Base-by-base conservation (phyloP, 2,329 filamentous ascomycete species). In the Microdochium trichocladiopsis region DNA sequence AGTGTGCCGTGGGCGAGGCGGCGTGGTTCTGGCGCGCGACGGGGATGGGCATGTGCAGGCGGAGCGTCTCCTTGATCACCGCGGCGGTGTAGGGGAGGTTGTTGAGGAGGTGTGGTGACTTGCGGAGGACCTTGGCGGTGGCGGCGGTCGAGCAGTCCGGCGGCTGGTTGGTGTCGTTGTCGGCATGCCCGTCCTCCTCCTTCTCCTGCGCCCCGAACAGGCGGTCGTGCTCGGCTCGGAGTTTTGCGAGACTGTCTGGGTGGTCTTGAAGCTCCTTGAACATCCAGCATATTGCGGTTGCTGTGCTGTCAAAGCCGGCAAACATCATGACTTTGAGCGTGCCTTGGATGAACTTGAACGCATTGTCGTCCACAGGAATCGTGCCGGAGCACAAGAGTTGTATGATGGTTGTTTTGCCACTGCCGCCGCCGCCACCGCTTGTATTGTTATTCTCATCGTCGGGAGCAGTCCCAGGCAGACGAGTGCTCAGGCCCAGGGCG, bases 241-340 rank as follows among this genome's bases (percentile, higher is more conserved):
- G 11, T 36, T 60, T 63, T 1, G 55, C 61, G 25, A 70, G 51
- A 2, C 51, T 51, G 4, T 57, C 52, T 1, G 59, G 57, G 8
- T 65, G 55, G 21, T 51, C 11, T 2, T 56, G 58, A 6, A 66
- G 67, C 54, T 79, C 67, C 58, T 74, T 72, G 33, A 74, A 68
- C 8, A 72, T 64, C 61, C 77, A 82, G 23, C 70, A 69, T 2
- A 81, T 63, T 8, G 76, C 80, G 47, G 83, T 80, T 25, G 75
- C 77, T n/a, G 79, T 83, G 0, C 83, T 85, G 56, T 87, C 83
- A 58, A 84, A 82, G 2, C 83, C 83, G 1, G 83, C 83, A 16
- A 80, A 79, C 5, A 84, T 52, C 49, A 64, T 63, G 41, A 58
- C 49, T 2, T 58, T 56, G 0, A 63, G 41, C 8, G 63, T 61